These are phyloP conservation scores for Termitomyces sp. DNA, from an alignment of 768 basidiomycete genomes.

Conservation along the genomic window DNA sequence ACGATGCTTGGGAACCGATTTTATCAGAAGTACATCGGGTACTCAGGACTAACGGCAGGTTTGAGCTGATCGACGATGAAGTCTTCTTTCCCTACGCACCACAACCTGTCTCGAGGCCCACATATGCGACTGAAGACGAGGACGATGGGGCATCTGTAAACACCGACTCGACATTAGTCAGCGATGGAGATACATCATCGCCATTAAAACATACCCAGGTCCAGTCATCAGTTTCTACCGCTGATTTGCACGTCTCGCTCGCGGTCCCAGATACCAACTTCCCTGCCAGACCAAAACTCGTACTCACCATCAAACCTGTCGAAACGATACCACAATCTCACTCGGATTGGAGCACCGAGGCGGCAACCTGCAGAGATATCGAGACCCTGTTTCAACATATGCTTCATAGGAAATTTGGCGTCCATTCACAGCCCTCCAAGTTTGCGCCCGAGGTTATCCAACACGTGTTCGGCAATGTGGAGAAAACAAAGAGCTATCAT, in stretches of 20 bases:
- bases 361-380: slow-evolving; percentile 35
- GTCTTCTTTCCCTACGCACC: slow-evolving; percentile 55
- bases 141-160: slow-evolving; percentile 24
- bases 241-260: background rate
- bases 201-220: slow-evolving; percentile 10
- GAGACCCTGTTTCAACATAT: slow-evolving; percentile 58
- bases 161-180: slow-evolving; percentile 16
- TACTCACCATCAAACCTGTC: background rate
- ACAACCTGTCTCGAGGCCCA: slow-evolving; percentile 7
- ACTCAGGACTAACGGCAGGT: slow-evolving; percentile 50
- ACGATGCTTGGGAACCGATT: slow-evolving; percentile 52
- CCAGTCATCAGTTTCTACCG: background rate
- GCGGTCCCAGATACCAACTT: background rate
- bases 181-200: slow-evolving; percentile 12
- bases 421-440: slow-evolving; percentile 47
- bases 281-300: slow-evolving; percentile 5
- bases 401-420: slow-evolving; percentile 44
- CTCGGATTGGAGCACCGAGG: slow-evolving; percentile 35
- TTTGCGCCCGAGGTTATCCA: slow-evolving; percentile 41
- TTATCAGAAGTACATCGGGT: slow-evolving; percentile 59
- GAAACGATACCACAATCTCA: slow-evolving; percentile 4
- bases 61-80: slow-evolving; percentile 75
- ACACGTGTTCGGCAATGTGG: slow-evolving; percentile 45
- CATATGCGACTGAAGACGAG: slow-evolving; percentile 13
- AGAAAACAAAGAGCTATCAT: slow-evolving; percentile 43